phyloP scores from a whole-genome alignment of 768 basidiomycete species.

The Lentinula edodes region DNA sequence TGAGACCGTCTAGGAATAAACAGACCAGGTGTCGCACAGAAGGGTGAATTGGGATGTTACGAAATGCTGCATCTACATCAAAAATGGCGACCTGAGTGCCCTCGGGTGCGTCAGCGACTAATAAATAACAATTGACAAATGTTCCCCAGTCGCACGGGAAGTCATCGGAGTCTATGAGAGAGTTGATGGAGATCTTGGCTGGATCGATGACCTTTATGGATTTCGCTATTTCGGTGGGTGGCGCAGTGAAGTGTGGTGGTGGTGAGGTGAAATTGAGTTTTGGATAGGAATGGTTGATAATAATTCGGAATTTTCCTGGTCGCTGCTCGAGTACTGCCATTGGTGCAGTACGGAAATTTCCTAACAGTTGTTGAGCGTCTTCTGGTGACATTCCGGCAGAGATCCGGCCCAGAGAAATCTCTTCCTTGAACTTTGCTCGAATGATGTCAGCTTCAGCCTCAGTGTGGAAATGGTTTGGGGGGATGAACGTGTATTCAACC shows the following conservation, averaged over 20 bases:
- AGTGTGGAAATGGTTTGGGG: slow-evolving; percentile 12
- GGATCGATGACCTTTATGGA: slow-evolving; percentile 6
- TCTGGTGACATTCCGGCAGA: background rate
- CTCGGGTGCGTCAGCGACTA: slow-evolving; percentile 23
- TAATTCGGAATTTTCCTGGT: slow-evolving; percentile 16
- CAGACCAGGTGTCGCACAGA: slow-evolving; percentile 18
- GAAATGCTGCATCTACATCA: slow-evolving; percentile 32
- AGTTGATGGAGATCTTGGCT: slow-evolving; percentile 17
- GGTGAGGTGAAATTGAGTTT: background rate
- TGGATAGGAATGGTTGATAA: slow-evolving; percentile 21
- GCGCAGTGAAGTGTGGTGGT: background rate
- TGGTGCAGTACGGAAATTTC: slow-evolving; percentile 20
- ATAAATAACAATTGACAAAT: slow-evolving; percentile 17
- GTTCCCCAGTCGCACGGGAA: slow-evolving; percentile 27
- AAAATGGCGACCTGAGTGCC: slow-evolving; percentile 29
- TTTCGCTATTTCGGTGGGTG: background rate
- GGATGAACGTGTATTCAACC: slow-evolving; percentile 8
- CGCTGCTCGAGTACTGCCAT: slow-evolving; percentile 19
- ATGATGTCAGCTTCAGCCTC: slow-evolving; percentile 9
- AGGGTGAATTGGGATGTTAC: slow-evolving; percentile 25
- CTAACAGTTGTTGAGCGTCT: slow-evolving; percentile 12
- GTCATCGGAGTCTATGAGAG: slow-evolving; percentile 16
- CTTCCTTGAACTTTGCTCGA: slow-evolving; percentile 9
- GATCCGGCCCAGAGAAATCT: background rate
- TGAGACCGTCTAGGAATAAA: slow-evolving; percentile 14